Conservation (phyloP, 176 grass and related monocot species). For the Juncus effusus region DNA sequence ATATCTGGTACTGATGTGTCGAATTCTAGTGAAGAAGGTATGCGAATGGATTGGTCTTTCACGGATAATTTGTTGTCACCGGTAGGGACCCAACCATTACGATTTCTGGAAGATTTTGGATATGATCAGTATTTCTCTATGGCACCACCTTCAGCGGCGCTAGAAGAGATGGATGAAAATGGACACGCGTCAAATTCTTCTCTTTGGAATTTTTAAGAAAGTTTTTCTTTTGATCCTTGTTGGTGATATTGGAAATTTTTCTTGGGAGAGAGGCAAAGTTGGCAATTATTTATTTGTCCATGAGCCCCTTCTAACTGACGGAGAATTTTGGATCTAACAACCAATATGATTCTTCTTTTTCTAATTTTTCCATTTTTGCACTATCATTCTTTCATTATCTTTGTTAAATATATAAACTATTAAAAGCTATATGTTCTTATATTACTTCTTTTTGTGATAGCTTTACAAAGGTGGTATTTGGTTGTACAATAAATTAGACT, state of each 20-base stretch:
- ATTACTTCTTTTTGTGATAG: too few species aligned
- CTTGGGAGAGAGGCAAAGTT: background rate
- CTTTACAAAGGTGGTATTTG: too few species aligned
- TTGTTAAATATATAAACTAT: constrained; percentile 3
- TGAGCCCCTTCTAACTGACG: background rate
- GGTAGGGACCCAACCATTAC: background rate
- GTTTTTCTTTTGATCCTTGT: background rate
- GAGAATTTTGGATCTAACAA: background rate
- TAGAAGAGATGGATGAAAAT: constrained; percentile 2
- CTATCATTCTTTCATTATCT: background rate
- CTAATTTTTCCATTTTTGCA: background rate
- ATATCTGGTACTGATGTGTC: background rate
- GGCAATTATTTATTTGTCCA: constrained; percentile 8
- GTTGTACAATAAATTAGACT: too few species aligned
- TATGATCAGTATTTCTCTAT: constrained; percentile 4
- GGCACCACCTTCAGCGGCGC: background rate
- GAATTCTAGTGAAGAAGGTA: background rate
- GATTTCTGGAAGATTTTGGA: constrained; percentile 12
- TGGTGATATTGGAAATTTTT: background rate
- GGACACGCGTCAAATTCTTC: background rate
- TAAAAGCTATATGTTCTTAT: too few species aligned
- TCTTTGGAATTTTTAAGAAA: constrained; percentile 27
- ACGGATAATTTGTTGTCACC: constrained; percentile 17
- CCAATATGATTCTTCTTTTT: background rate
- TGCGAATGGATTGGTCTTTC: constrained; percentile 6